These are phyloP conservation scores for Globisporangium paroecandrum DNA, from an alignment of 352 stramenopile species.

Conservation along the genomic window DNA sequence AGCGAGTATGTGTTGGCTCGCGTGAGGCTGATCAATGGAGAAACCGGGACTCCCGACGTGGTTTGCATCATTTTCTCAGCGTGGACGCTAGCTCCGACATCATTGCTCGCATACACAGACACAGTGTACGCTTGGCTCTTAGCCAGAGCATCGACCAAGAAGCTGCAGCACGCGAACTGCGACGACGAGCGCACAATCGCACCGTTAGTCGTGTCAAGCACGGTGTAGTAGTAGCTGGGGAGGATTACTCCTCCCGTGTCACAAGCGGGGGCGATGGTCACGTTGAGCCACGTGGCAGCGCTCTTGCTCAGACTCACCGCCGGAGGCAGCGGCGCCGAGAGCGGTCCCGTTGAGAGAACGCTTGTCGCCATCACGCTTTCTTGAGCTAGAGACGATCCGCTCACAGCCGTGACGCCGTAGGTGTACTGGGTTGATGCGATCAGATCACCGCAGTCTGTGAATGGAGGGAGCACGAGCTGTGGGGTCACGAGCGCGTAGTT, in stretches of 20 bases:
- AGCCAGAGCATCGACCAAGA: conserved; percentile 28
- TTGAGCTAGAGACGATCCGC: conserved; percentile 15
- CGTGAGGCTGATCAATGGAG: conserved; percentile 18
- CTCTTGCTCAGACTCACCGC: conserved; percentile 18
- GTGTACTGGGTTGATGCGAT: conserved; percentile 32
- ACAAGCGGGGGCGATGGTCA: conserved; percentile 32
- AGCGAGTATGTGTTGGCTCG: conserved; percentile 44
- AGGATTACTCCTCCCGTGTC: conserved; percentile 32
- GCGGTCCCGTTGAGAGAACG: conserved; percentile 21
- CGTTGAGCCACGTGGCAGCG: conserved; percentile 29
- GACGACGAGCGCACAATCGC: conserved; percentile 15
- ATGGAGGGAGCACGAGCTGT: conserved; percentile 31
- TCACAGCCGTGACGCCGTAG: conserved; percentile 48
- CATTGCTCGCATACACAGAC: conserved; percentile 29
- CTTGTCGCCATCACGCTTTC: conserved; percentile 36
- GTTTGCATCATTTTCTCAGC: conserved; percentile 25
- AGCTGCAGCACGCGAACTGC: conserved; percentile 43
- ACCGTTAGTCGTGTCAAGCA: conserved; percentile 10
- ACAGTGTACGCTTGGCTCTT: conserved; percentile 28
- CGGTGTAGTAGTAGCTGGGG: conserved; percentile 36
- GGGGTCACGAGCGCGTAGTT: conserved; percentile 41
- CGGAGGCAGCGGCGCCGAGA: conserved; percentile 31
- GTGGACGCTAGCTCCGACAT: conserved; percentile 17
- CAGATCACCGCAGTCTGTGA: conserved; percentile 42
- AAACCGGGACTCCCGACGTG: conserved; percentile 28